Evolutionary conservation across 1,284 basidiomycete genomes (phyloP).

Genomic region (Trichosporon faecale): DNA sequence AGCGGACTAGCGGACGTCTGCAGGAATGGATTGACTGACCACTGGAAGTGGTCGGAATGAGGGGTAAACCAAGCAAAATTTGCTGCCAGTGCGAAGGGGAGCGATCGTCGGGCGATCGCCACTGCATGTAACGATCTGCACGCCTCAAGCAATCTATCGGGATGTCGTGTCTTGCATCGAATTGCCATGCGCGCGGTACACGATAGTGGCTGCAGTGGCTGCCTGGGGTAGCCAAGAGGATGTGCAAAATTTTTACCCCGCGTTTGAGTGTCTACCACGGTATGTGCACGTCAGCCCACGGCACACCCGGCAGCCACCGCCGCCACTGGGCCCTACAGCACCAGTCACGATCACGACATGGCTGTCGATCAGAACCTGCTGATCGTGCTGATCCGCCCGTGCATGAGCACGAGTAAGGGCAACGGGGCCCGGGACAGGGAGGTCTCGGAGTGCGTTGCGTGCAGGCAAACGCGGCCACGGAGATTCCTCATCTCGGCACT

Average conservation of each 20-base stretch:
- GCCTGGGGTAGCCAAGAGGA: background rate
- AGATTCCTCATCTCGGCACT: background rate
- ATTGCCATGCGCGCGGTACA: background rate
- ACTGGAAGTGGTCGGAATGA: background rate
- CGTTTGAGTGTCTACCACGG: background rate
- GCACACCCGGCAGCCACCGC: background rate
- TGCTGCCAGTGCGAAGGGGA: background rate
- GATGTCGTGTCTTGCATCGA: background rate
- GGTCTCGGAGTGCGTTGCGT: background rate
- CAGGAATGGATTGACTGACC: background rate
- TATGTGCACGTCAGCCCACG: background rate
- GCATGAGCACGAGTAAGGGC: background rate
- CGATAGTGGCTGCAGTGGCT: background rate
- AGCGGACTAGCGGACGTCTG: background rate
- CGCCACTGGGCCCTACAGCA: background rate
- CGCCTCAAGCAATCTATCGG: background rate
- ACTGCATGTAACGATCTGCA: background rate
- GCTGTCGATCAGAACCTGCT: background rate
- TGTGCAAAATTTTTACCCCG: background rate
- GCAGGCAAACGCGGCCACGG: background rate
- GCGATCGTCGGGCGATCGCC: background rate
- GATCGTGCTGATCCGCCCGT: background rate
- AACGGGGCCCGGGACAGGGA: background rate
- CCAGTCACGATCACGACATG: background rate
- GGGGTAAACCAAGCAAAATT: background rate